Conservation (phyloP, 2,329 filamentous ascomycete genomes). For the Fusarium newnesense region DNA sequence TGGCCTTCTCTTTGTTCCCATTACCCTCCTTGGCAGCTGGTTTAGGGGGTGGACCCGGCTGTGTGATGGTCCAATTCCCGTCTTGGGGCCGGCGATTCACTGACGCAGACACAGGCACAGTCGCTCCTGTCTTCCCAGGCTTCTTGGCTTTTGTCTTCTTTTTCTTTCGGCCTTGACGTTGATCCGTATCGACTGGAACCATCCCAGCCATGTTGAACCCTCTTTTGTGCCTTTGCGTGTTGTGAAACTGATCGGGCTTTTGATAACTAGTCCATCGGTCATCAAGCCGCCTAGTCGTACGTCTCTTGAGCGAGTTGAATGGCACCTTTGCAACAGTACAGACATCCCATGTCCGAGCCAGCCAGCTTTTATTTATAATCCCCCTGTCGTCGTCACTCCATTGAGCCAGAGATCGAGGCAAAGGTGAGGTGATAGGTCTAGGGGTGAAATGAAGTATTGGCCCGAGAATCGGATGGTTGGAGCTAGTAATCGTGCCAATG, state of each 20-base stretch:
- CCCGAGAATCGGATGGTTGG: background rate
- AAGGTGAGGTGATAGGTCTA: background rate
- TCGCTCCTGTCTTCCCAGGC: too few relatives aligned
- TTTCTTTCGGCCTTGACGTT: background rate
- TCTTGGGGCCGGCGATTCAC: background rate
- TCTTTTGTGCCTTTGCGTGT: background rate
- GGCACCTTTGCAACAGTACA: background rate
- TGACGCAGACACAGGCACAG: background rate
- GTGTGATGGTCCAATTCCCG: background rate
- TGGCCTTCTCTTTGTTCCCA: background rate
- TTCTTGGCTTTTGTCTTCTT: background rate
- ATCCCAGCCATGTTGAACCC: background rate
- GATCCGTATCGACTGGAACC: background rate
- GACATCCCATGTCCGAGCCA: background rate
- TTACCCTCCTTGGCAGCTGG: accelerated
- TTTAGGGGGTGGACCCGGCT: accelerated
- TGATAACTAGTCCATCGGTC: background rate
- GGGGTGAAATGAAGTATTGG: background rate
- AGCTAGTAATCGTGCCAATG: background rate
- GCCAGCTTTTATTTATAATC: background rate
- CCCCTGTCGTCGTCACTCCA: background rate
- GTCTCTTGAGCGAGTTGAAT: background rate
- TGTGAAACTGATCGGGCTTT: background rate
- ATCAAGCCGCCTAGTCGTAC: background rate
- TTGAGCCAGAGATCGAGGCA: background rate